Conservation (phyloP, 805 yeast genomes). For the Metschnikowia sp. region DNA sequence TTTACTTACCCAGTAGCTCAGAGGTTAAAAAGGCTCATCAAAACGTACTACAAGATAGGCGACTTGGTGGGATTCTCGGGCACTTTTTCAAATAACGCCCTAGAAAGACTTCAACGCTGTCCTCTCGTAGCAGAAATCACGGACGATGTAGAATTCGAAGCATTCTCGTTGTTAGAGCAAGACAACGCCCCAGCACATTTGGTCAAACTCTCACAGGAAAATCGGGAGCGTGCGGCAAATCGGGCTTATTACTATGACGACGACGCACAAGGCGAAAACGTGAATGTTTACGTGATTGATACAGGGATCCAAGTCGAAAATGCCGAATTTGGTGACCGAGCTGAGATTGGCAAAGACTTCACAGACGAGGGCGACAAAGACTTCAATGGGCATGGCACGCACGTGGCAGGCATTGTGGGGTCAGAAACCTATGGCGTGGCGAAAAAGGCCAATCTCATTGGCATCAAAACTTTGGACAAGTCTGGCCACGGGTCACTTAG, state of each 20-base stretch:
- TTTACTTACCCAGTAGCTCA: conserved; percentile 31
- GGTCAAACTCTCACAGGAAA: conserved; percentile 54
- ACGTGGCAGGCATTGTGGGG: conserved; percentile 53
- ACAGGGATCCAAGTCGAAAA: conserved; percentile 13
- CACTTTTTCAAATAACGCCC: conserved; percentile 46
- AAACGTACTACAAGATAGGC: conserved; percentile 61
- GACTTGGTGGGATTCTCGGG: conserved; percentile 70
- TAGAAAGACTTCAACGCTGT: conserved; percentile 48
- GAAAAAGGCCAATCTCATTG: conserved; percentile 41
- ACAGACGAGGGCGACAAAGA: conserved; percentile 26
- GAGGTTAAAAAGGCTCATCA: conserved; percentile 46
- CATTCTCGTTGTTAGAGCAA: conserved; percentile 47
- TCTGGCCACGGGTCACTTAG: conserved; percentile 70
- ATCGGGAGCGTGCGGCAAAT: conserved; percentile 19
- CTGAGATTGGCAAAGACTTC: conserved; percentile 14
- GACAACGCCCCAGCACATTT: conserved; percentile 60
- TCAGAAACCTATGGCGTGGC: conserved; percentile 52
- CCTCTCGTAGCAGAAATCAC: conserved; percentile 68
- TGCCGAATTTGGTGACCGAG: conserved; percentile 15
- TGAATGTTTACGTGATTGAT: conserved; percentile 19
- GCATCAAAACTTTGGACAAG: conserved; percentile 68
- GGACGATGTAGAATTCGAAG: conserved; percentile 59
- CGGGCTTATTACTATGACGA: conserved; percentile 47
- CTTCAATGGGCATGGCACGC: conserved; percentile 56
- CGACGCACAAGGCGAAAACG: conserved; percentile 41